A percentile compares a stretch with the other conserved stretches of the same genome.
These are phyloP conservation scores for Cucurbita maxima DNA, from an alignment of 306 rosid species.

Conservation along the genomic window DNA sequence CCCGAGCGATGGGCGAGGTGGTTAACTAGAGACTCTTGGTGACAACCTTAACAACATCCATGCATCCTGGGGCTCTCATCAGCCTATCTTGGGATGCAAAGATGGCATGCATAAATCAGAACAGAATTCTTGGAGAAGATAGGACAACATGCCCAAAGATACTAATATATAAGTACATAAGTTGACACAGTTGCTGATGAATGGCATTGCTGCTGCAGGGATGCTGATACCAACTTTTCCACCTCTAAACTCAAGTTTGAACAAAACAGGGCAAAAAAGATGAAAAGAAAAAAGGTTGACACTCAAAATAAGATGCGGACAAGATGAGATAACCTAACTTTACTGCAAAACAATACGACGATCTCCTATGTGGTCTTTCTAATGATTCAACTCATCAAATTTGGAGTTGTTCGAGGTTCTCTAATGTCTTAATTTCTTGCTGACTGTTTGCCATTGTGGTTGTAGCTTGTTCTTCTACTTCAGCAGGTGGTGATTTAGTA, in stretches of 20 bases:
- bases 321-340: conserved; percentile 27
- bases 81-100: not conserved
- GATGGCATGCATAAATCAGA: not conserved
- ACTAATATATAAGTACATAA: conserved; percentile 12
- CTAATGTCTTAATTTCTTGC: conserved; percentile 28
- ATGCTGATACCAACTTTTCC: conserved; percentile 40
- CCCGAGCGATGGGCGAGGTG: not conserved
- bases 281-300: conserved; percentile 23
- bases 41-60: not conserved
- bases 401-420: conserved; percentile 51
- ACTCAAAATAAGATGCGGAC: conserved; percentile 34
- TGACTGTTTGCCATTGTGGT: conserved; percentile 16
- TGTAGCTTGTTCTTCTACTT: conserved; percentile 20
- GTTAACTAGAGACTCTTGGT: not conserved
- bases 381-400: conserved; percentile 34
- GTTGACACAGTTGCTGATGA: conserved; percentile 23
- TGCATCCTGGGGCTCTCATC: not conserved
- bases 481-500: conserved; percentile 19
- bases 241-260: conserved; percentile 46
- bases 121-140: not conserved
- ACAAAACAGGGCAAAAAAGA: conserved; percentile 26
- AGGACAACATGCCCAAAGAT: conserved; percentile 10
- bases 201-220: conserved; percentile 28
- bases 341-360: conserved; percentile 38
- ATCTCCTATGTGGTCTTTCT: conserved; percentile 26